These are phyloP conservation scores for Ascoidea rubescens DNA, from an alignment of 805 yeast species.

Conservation along the genomic window DNA sequence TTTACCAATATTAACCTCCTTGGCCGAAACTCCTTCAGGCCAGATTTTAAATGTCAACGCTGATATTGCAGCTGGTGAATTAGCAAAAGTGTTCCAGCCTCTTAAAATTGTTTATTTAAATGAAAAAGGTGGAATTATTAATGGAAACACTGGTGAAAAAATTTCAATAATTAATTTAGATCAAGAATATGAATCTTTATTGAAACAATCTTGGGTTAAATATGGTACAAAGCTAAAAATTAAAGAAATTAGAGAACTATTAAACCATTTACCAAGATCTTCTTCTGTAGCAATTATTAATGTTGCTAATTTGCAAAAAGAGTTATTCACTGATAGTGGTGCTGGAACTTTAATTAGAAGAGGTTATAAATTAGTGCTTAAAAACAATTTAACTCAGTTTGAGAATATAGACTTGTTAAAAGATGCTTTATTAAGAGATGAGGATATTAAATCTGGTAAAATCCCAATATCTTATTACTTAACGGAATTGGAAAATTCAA, in stretches of 20 bases:
- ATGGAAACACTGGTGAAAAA: conserved; percentile 85
- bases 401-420: conserved; percentile 54
- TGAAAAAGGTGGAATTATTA: conserved; percentile 94
- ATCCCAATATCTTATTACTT: conserved; percentile 72
- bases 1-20: conserved; percentile 86
- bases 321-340: conserved; percentile 97
- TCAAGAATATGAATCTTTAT: conserved; percentile 83
- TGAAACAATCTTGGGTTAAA: conserved; percentile 96
- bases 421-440: conserved; percentile 62
- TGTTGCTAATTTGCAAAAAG: conserved; percentile 90
- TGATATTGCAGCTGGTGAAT: conserved; percentile 97
- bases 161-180: conserved; percentile 84
- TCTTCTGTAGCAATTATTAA: conserved; percentile 96
- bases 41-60: conserved; percentile 96
- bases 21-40: conserved; percentile 94
- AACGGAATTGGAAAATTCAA: conserved; percentile 44
- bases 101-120: conserved; percentile 90
- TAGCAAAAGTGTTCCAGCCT: conserved; percentile 94
- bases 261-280: conserved; percentile 89
- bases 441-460: conserved; percentile 29
- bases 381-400: conserved; percentile 55
- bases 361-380: conserved; percentile 73
- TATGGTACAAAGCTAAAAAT: conserved; percentile 97
- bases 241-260: conserved; percentile 87
- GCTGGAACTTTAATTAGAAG: conserved; percentile 98